These are phyloP conservation scores for Peniophora sp. DNA, from an alignment of 1,284 basidiomycete genomes.

Conservation along the genomic window DNA sequence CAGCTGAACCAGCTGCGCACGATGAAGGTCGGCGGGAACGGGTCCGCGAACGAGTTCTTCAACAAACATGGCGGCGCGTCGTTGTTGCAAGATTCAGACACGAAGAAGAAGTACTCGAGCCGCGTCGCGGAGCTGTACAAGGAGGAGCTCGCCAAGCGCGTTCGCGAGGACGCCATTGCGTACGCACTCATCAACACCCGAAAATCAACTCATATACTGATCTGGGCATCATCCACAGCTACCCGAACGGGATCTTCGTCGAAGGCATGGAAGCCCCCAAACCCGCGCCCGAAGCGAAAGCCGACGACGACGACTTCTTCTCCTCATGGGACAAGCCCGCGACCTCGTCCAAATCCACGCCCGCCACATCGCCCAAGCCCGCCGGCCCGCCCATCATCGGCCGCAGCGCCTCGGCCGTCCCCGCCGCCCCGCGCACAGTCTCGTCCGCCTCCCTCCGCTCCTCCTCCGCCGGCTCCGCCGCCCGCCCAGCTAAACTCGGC, in stretches of 20 bases:
- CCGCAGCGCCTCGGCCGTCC: conserved; percentile 34
- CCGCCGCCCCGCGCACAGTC: conserved; percentile 48
- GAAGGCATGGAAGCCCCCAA: conserved; percentile 58
- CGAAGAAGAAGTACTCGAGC: conserved; percentile 86
- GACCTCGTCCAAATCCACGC: conserved; percentile 35
- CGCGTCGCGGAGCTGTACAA: conserved; percentile 84
- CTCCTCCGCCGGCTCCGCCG: conserved; percentile 26
- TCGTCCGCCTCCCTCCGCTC: conserved; percentile 56
- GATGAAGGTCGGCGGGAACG: conserved; percentile 97
- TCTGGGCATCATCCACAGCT: conserved; percentile 32
- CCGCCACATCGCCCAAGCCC: conserved; percentile 42
- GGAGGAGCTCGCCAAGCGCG: conserved; percentile 81
- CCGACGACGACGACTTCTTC: conserved; percentile 88
- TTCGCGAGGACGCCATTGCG: conserved; percentile 73
- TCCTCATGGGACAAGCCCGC: conserved; percentile 89
- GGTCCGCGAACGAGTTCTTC: conserved; percentile 86
- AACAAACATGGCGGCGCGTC: conserved; percentile 75
- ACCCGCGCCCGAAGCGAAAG: conserved; percentile 25
- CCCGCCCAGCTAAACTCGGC: conserved; percentile 34
- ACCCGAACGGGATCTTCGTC: conserved; percentile 68
- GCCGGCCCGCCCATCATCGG: conserved; percentile 53
- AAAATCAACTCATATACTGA: neutral
- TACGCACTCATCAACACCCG: conserved; percentile 27
- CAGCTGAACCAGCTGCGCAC: conserved; percentile 84
- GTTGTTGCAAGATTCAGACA: conserved; percentile 69